Evolutionary conservation across 164 flowering plant species (phyloP), one percentile per base, ranked within the genome.

Genomic region (Tinospora cordifolia): DNA sequence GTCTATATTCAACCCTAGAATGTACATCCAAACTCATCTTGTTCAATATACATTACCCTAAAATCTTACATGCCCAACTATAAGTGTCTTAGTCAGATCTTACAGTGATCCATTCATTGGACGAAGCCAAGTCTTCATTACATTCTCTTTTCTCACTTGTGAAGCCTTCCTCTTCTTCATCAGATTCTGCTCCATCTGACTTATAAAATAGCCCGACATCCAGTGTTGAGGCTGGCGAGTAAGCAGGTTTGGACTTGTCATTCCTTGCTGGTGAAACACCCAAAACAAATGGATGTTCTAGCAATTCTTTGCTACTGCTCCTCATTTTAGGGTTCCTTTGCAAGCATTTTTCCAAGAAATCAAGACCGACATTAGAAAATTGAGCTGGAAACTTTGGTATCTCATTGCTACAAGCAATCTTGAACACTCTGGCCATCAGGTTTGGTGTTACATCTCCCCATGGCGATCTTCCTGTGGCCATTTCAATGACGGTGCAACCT

Each of bases 401-500:
- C 9, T 79, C 78, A 9, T 79, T 26, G 38, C 84, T 62, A 19
- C 77, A 72, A 0, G 85, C 87, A 46, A 87, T 84, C 78, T 75
- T 83, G 49, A 80, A 62, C 41, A 85, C 57, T n/a, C 82, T 75
- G 9, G 84, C 81, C 76, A 81, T 60, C 13, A 81, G 79, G 72
- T 78, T 77, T 9, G 76, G 73, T 34, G 67, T 24, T 24, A 73
- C 63, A 12, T 63, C 78, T 0, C 66, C 67, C 88, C 88, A 87
- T 0, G 92, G 88, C 40, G 82, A 77, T 63, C 69, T 75, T 3
- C 90, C 90, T 0, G 86, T 84, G 7, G 84, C 88, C 92, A 88
- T 85, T 68, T 87, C 92, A 15, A 88, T 80, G 7, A 87, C 71
- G 0, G 88, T 84, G 77, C 90, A 87, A 3, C 92, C 92, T 51